Evolutionary conservation across 495 filamentous ascomycete genomes (phyloP).

Genomic region (Jackrogersella multiformis): DNA sequence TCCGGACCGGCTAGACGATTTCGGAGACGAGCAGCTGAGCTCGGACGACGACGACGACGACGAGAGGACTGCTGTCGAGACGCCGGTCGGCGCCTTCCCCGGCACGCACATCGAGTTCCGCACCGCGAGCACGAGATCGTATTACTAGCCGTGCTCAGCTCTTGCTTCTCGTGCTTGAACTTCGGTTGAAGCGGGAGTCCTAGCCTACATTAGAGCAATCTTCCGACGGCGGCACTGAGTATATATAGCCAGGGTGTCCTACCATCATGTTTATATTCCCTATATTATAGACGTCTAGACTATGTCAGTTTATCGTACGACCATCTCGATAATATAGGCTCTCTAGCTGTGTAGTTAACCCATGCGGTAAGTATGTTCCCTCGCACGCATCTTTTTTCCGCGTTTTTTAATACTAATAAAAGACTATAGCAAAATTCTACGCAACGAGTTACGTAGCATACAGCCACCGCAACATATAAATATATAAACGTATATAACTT

Average conservation of each 20-base stretch:
- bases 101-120: conserved; percentile 49
- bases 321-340: no score
- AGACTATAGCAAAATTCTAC: no score
- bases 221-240: no score
- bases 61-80: conserved; percentile 31
- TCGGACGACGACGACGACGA: conserved; percentile 62
- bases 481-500: no score
- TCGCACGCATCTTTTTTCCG: background rate
- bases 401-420: no score
- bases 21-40: conserved; percentile 47
- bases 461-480: no score
- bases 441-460: no score
- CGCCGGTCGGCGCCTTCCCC: conserved; percentile 50
- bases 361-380: background rate
- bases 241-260: no score
- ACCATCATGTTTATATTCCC: no score
- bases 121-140: conserved; percentile 49
- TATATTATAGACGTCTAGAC: no score
- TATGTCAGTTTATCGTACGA: no score
- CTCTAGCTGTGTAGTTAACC: no score
- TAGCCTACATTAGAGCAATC: background rate
- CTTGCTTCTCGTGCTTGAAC: background rate
- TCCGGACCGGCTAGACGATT: conserved; percentile 63
- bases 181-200: background rate
- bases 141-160: conserved; percentile 44